Evolutionary conservation across 257 asterid species (phyloP).

Genomic region (Solanum medicagineum): DNA sequence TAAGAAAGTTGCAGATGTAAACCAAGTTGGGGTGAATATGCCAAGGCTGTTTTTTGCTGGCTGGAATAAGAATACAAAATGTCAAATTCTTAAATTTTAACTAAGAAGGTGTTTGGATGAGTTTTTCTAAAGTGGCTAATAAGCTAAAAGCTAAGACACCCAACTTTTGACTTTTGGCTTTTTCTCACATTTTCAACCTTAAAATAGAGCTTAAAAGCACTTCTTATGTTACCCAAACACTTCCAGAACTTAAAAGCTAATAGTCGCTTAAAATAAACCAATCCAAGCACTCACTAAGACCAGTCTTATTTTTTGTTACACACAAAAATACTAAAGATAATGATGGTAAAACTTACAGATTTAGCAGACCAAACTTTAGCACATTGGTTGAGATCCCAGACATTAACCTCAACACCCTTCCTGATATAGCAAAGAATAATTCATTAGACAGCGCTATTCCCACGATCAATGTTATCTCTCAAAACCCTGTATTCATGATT

Average conservation of each 20-base stretch:
- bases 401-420: constrained; percentile 80
- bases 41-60: constrained; percentile 77
- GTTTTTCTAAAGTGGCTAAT: no score
- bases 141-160: no score
- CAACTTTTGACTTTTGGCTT: no score
- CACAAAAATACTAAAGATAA: neutral
- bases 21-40: constrained; percentile 78
- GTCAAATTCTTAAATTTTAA: neutral
- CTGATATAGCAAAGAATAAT: constrained; percentile 19
- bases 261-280: no score
- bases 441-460: neutral
- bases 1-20: constrained; percentile 79
- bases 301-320: neutral
- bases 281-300: neutral
- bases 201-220: no score
- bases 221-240: no score
- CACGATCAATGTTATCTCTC: neutral
- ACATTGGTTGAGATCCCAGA: constrained; percentile 66
- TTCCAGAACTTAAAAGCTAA: no score
- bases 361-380: constrained; percentile 66
- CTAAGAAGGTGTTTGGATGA: neutral
- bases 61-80: constrained; percentile 30
- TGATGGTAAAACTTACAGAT: constrained; percentile 42
- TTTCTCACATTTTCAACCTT: no score
- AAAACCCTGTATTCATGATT: neutral